A percentile compares a stretch with the other conserved stretches of the same genome.
These are phyloP conservation scores for Aspergillus sp. DNA, from an alignment of 2,329 filamentous ascomycete species.

Conservation along the genomic window DNA sequence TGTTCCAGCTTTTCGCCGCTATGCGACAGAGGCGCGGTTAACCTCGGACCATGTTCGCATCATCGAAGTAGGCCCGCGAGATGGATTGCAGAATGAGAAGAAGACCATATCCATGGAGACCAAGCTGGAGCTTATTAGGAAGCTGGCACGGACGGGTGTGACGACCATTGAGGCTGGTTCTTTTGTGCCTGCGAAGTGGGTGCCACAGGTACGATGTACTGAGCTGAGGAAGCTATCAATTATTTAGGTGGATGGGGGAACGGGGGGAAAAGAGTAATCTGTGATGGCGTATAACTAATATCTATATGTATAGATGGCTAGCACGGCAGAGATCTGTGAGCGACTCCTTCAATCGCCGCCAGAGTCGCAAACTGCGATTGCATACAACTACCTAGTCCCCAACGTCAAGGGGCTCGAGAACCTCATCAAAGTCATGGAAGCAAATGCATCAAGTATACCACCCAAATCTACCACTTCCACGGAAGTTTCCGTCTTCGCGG, in stretches of 20 bases:
- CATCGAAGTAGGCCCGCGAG: slow-evolving; percentile 48
- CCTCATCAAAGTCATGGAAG: slow-evolving; percentile 49
- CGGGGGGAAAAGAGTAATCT: not conserved
- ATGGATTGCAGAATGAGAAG: slow-evolving; percentile 50
- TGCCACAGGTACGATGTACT: slow-evolving; percentile 41
- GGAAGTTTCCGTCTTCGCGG: slow-evolving; percentile 59
- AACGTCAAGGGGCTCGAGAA: slow-evolving; percentile 57
- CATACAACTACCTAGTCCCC: slow-evolving; percentile 61
- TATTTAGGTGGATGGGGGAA: not conserved
- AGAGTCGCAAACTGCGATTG: slow-evolving; percentile 45
- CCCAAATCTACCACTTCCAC: slow-evolving; percentile 32
- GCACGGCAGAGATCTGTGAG: slow-evolving; percentile 55
- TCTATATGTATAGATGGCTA: slow-evolving; percentile 50
- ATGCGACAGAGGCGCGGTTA: slow-evolving; percentile 36
- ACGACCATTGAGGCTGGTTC: slow-evolving; percentile 48
- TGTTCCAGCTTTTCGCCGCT: slow-evolving; percentile 19
- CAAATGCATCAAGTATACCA: slow-evolving; percentile 21
- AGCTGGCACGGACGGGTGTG: slow-evolving; percentile 43
- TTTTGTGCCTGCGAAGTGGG: slow-evolving; percentile 49
- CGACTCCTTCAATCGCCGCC: slow-evolving; percentile 47
- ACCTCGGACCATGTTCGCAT: slow-evolving; percentile 46
- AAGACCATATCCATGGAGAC: slow-evolving; percentile 41
- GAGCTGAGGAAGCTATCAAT: not conserved
- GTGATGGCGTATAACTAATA: not conserved
- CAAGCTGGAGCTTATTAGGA: slow-evolving; percentile 45